phyloP scores from a whole-genome alignment of 2,329 filamentous ascomycete genomes.

The Elsinoe perseae region DNA sequence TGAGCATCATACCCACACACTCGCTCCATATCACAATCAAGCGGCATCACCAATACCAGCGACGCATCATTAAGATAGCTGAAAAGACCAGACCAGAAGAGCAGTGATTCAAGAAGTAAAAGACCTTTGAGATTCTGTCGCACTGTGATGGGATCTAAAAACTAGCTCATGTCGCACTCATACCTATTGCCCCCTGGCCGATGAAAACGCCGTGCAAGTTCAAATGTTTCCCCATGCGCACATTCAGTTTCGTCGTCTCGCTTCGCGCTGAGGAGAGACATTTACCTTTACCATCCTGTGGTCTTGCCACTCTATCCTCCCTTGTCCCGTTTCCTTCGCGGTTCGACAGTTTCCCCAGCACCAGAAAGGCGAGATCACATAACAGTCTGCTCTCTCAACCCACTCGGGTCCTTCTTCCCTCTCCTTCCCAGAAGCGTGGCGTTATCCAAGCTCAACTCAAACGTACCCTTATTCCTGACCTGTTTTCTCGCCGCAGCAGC shows the following conservation, averaged over 20 bases:
- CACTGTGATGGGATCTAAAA: background rate
- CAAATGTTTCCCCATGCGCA: background rate
- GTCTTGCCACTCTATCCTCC: background rate
- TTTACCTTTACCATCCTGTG: background rate
- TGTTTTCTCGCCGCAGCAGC: slow-evolving; percentile 77
- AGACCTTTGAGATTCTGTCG: slow-evolving; percentile 8
- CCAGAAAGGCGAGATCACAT: slow-evolving; percentile 4
- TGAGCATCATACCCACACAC: too few species aligned
- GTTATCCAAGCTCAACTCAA: slow-evolving; percentile 86
- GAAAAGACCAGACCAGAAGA: background rate
- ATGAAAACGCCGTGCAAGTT: background rate
- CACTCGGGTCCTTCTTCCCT: slow-evolving; percentile 45
- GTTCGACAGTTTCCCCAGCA: background rate
- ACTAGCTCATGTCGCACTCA: background rate
- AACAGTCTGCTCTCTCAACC: slow-evolving; percentile 38
- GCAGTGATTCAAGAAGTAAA: background rate
- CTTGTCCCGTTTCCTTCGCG: background rate
- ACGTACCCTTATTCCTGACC: slow-evolving; percentile 70
- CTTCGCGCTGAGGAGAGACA: slow-evolving; percentile 13
- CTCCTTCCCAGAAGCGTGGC: slow-evolving; percentile 77
- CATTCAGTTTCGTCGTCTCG: background rate
- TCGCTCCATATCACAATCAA: too few species aligned
- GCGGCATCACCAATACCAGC: too few species aligned
- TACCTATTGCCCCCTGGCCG: background rate
- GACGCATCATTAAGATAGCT: too few species aligned